Evolutionary conservation across 108 stramenopile genomes (phyloP), one percentile per base, ranked within the genome.

Genomic region (Nitzschia sp.): DNA sequence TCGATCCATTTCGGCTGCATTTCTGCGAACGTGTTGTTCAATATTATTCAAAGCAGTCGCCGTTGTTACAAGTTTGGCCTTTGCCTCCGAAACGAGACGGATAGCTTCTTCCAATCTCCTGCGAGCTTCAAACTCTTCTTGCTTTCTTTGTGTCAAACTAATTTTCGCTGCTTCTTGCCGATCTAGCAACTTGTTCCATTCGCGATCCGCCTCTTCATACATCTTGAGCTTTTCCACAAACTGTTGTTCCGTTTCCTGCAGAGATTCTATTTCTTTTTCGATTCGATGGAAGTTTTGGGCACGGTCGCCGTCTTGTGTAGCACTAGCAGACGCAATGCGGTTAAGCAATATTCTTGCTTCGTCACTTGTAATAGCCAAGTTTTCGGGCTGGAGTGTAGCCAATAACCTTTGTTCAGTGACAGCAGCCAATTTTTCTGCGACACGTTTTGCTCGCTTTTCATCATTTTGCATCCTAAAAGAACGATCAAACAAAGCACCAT

Each of bases 1-100:
- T 17, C 66, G 53, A 31, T 80, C 79, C 72, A 80, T 74, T 60
- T 80, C 79, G 23, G 51, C 38, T 34, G 66, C 72, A 66, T 32
- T 64, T 64, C 69, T 69, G 54, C 60, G 57, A 25, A 70, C 72
- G 18, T 69, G 27, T 47, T 70, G 56, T 27, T 70, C 75, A 46
- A 65, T 54, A 0, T 30, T 48, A 26, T 54, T 46, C 55, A 76
- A 46, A 25, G 36, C 45, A 27, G 61, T 58, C 28, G 63, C 34
- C 19, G 42, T 59, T 30, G 21, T 31, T 13, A 64, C 21, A 61
- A 59, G 36, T 18, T 64, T 54, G 23, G 54, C n/a, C 55, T 70
- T 69, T 8, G 75, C 75, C 35, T 64, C 55, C 25, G 54, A 29
- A 18, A 70, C 69, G 34, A 53, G 38, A 61, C 60, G 36, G 36